Base-by-base conservation (phyloP, 306 rosid genomes). In the Dicorynia guianensis region DNA sequence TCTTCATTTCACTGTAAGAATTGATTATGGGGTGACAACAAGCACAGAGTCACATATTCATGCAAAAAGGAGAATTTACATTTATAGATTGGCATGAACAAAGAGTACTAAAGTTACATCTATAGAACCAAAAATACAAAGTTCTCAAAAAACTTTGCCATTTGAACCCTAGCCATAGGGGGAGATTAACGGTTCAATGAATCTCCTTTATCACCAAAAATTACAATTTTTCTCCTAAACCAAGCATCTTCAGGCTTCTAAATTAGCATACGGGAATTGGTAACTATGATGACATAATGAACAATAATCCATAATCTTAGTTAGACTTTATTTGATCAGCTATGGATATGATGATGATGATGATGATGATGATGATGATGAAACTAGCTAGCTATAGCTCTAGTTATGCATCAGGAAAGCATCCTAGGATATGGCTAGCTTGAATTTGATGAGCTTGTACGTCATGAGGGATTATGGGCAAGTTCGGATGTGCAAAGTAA, bases 361-460 rank as follows among this genome's bases (percentile, higher is more conserved):
- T 25, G 30, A 25, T 25, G 30, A 25, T 25, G 48, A 68, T 57
- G 69, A 42, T 63, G 46, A 34, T 54, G n/a, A 10, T 14, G 71
- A 60, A 49, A 67, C 68, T 25, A 25, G 30, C 30, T 25, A 25
- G 30, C 30, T 25, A n/a, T n/a, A 25, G 30, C 30, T 59, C 81
- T 67, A 15, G 84, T 85, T 76, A 87, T 76, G 82, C 79, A 77
- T 82, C 86, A 66, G 87, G 90, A 71, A 88, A 85, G 76, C 88
- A 88, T 33, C 93, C 93, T 56, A 82, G 82, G 50, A 79, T 67
- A 78, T 82, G 85, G 64, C 67, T 82, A 68, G 78, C 54, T 55
- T 80, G 80, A 67, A 66, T 81, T 55, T 58, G 30, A 25, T 25
- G 78, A 55, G 78, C 39, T 65, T 69, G 83, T 48, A 60, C 74